These are phyloP conservation scores for Pseudopithomyces maydicus DNA, from an alignment of 2,329 filamentous ascomycete genomes.

Conservation along the genomic window DNA sequence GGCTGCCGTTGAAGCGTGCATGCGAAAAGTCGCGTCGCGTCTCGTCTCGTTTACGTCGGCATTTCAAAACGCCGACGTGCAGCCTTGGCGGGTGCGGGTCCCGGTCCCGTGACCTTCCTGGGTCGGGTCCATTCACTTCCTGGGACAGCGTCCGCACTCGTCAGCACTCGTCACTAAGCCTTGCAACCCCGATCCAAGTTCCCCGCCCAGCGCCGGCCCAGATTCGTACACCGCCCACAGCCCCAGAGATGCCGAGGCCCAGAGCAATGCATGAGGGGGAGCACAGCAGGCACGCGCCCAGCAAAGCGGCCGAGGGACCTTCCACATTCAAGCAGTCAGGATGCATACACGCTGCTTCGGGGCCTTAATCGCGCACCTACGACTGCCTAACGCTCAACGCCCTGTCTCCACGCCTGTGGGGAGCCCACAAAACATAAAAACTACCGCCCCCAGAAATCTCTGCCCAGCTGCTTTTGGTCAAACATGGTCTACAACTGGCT, in stretches of 20 bases:
- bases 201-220: constrained; percentile 1
- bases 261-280: constrained; percentile 1
- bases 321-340: background rate
- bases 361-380: background rate
- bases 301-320: background rate
- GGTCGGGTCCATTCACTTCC: too few relatives aligned
- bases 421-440: constrained; percentile 1
- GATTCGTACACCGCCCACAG: background rate
- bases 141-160: too few relatives aligned
- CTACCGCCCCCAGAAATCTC: constrained; percentile 1
- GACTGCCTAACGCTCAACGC: background rate
- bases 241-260: background rate
- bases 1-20: constrained; percentile 9
- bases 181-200: too few relatives aligned
- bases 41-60: constrained; percentile 7
- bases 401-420: background rate
- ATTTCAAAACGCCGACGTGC: constrained; percentile 5
- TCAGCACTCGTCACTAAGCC: too few relatives aligned
- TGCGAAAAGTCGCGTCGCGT: constrained; percentile 29
- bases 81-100: constrained; percentile 12
- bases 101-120: too few relatives aligned
- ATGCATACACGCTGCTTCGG: constrained; percentile 6
- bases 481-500: background rate
- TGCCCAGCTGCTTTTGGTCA: background rate
- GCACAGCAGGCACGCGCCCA: background rate